Evolutionary conservation across 148 eudicot genomes (phyloP).

Genomic region (Hydrangea macrophylla): DNA sequence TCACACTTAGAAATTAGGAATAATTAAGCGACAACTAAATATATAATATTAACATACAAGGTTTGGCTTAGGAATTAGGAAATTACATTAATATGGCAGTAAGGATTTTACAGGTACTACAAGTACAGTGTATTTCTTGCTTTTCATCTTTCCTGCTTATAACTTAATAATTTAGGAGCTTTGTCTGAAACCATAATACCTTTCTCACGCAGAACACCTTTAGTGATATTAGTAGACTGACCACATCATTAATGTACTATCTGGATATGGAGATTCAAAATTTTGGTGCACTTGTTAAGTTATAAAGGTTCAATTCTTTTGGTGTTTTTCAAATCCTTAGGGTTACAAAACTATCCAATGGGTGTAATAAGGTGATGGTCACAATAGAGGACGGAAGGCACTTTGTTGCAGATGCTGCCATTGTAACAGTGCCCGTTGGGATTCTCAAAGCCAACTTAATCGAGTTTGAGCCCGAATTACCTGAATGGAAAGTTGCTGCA

Average conservation of each 20-base stretch:
- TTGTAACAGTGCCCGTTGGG: conserved; percentile 88
- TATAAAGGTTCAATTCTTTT: neutral
- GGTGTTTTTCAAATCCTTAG: conserved; percentile 27
- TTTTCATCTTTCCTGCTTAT: no score
- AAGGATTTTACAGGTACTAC: no score
- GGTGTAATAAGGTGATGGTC: conserved; percentile 62
- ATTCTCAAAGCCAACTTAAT: conserved; percentile 80
- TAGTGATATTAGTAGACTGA: neutral
- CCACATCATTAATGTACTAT: neutral
- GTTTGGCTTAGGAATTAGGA: no score
- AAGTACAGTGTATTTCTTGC: no score
- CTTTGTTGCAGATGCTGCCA: conserved; percentile 81
- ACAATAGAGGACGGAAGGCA: conserved; percentile 53
- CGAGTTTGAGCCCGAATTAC: conserved; percentile 85
- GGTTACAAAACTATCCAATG: conserved; percentile 70
- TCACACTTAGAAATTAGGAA: no score
- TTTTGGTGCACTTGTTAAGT: neutral
- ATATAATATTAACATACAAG: no score
- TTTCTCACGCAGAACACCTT: neutral
- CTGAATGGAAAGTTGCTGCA: conserved; percentile 86
- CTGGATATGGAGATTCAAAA: neutral
- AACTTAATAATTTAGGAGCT: no score
- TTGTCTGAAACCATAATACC: neutral
- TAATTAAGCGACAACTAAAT: no score
- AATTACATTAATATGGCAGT: no score